Percentiles rank a stretch among this genome's conserved stretches.
Evolutionary conservation across 495 filamentous ascomycete genomes (phyloP).

Genomic region (Sphaerosporella brunnea): DNA sequence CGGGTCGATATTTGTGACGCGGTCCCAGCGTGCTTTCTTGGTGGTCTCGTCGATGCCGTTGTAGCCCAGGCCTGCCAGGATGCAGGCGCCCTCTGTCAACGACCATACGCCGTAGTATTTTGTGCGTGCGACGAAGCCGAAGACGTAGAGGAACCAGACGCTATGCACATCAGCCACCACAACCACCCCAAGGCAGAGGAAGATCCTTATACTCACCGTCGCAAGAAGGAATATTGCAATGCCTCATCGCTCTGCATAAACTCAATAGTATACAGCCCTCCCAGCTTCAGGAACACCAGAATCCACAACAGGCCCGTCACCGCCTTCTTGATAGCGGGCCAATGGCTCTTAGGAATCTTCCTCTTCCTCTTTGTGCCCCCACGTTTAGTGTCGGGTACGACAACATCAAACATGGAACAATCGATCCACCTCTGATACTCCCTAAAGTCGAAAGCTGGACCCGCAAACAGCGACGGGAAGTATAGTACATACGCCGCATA

Average conservation of each 20-base stretch:
- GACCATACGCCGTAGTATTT: slow-evolving; percentile 97
- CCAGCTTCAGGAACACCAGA: slow-evolving; percentile 55
- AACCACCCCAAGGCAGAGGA: not conserved
- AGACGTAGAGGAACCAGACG: slow-evolving; percentile 54
- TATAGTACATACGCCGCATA: slow-evolving; percentile 81
- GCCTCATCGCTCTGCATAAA: slow-evolving; percentile 44
- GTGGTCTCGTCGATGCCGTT: slow-evolving; percentile 75
- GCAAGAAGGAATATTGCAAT: slow-evolving; percentile 46
- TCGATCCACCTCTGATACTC: slow-evolving; percentile 88
- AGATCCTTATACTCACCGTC: slow-evolving; percentile 29
- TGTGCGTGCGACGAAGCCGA: slow-evolving; percentile 57
- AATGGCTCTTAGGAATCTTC: slow-evolving; percentile 81
- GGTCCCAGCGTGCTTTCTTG: slow-evolving; percentile 71
- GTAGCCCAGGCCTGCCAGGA: slow-evolving; percentile 82
- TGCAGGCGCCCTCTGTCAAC: slow-evolving; percentile 85
- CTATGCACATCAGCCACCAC: slow-evolving; percentile 7
- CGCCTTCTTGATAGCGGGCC: slow-evolving; percentile 65
- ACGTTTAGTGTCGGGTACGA: slow-evolving; percentile 30
- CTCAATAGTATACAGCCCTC: slow-evolving; percentile 42
- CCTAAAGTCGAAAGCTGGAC: slow-evolving; percentile 82
- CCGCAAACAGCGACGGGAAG: slow-evolving; percentile 75
- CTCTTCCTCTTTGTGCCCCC: slow-evolving; percentile 70
- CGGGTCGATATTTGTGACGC: slow-evolving; percentile 72
- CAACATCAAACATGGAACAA: slow-evolving; percentile 81
- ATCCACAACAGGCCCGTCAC: slow-evolving; percentile 61